phyloP scores from a whole-genome alignment of 495 filamentous ascomycete species.

The Trichoderma parareesei region DNA sequence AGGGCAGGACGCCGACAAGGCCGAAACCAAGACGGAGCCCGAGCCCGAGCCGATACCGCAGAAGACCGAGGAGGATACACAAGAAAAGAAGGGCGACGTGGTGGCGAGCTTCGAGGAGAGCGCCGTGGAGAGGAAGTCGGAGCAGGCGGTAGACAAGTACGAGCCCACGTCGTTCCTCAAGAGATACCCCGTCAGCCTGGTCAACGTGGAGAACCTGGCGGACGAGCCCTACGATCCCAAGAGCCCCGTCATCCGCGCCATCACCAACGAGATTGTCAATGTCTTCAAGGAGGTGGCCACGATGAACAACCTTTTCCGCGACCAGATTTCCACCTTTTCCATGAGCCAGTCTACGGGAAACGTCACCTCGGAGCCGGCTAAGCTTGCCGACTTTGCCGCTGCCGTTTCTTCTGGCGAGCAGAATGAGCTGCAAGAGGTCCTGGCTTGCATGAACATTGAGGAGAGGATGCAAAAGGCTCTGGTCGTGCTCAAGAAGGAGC shows the following conservation, averaged over 20 bases:
- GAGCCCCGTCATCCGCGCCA: conserved; percentile 73
- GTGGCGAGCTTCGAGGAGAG: conserved; percentile 96
- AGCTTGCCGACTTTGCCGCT: conserved; percentile 93
- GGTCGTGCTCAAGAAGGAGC: conserved; percentile 89
- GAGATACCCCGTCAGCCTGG: conserved; percentile 84
- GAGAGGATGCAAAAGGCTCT: conserved; percentile 84
- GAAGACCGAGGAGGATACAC: conserved; percentile 36
- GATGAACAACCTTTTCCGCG: conserved; percentile 90
- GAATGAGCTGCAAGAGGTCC: conserved; percentile 87
- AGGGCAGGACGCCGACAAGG: conserved; percentile 30
- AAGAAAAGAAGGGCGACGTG: conserved; percentile 80
- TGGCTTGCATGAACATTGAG: conserved; percentile 80
- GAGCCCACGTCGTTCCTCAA: conserved; percentile 86
- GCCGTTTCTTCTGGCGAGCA: conserved; percentile 88
- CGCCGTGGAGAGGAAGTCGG: conserved; percentile 40
- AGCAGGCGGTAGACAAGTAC: conserved; percentile 49
- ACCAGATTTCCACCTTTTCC: conserved; percentile 95
- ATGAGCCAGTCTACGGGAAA: conserved; percentile 92
- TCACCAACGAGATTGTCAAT: conserved; percentile 95
- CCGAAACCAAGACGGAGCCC: conserved; percentile 32
- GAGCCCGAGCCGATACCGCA: conserved; percentile 47
- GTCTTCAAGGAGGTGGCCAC: conserved; percentile 94
- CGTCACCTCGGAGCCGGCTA: conserved; percentile 87
- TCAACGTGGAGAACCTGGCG: conserved; percentile 84
- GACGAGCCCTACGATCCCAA: conserved; percentile 89